Conservation (phyloP, 768 basidiomycete genomes). For the Pleurotus tuoliensis region DNA sequence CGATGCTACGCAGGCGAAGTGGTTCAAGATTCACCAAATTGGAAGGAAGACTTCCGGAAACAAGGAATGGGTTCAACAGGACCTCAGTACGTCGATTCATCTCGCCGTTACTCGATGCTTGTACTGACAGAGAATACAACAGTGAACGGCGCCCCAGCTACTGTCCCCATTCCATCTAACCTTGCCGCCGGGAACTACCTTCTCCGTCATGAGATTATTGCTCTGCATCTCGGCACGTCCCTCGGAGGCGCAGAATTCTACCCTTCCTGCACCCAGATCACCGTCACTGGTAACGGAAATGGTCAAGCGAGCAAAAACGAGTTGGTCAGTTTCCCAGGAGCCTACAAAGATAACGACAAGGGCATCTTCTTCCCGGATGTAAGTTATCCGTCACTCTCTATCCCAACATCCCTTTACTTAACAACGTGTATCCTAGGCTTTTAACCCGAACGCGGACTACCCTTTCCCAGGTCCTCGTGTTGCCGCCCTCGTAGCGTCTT, state of each 20-base stretch:
- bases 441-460: constrained; percentile 27
- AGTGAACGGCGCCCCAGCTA: constrained; percentile 39
- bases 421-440: constrained; percentile 18
- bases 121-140: background rate
- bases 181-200: constrained; percentile 70
- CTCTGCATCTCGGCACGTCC: constrained; percentile 59
- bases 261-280: constrained; percentile 61
- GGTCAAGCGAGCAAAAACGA: constrained; percentile 42
- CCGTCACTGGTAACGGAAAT: constrained; percentile 48
- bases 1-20: constrained; percentile 52
- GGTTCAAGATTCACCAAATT: constrained; percentile 69
- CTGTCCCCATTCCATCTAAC: constrained; percentile 41
- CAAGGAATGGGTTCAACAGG: constrained; percentile 48
- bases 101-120: background rate
- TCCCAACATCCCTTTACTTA: too few species aligned
- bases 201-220: constrained; percentile 77
- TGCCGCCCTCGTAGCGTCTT: constrained; percentile 32
- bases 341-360: constrained; percentile 64
- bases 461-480: constrained; percentile 50
- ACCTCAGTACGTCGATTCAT: constrained; percentile 39
- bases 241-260: constrained; percentile 76
- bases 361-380: constrained; percentile 59
- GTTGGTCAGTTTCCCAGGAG: constrained; percentile 67
- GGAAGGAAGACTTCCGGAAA: constrained; percentile 30
- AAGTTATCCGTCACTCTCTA: constrained; percentile 6